Conservation (phyloP, 768 basidiomycete species). For the Leccinum imitatum region DNA sequence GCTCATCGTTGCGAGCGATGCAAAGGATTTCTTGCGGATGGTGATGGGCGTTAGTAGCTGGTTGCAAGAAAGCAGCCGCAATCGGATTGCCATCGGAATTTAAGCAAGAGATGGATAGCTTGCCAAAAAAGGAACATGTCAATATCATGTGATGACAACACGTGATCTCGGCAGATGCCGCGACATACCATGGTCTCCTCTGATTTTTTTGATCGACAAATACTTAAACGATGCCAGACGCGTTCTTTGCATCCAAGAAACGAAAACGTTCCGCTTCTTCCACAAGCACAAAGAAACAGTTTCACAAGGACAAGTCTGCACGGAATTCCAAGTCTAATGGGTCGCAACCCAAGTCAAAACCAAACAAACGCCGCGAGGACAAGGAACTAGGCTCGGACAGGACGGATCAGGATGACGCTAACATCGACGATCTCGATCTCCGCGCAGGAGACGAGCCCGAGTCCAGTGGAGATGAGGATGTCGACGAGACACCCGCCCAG, state of each 20-base stretch:
- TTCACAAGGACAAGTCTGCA: constrained; percentile 8
- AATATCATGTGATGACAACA: background rate
- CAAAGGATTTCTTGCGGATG: constrained; percentile 2
- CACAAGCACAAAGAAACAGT: constrained; percentile 29
- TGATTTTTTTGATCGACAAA: constrained; percentile 23
- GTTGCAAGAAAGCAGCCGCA: constrained; percentile 6
- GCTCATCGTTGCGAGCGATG: constrained; percentile 40
- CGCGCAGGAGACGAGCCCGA: constrained; percentile 54
- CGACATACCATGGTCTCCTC: background rate
- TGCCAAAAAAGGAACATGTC: background rate
- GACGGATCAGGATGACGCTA: constrained; percentile 50
- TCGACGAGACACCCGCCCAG: constrained; percentile 88
- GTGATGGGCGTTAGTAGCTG: background rate
- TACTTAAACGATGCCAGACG: constrained; percentile 59
- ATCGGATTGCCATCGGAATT: constrained; percentile 14
- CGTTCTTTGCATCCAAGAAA: constrained; percentile 75
- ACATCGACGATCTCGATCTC: constrained; percentile 76
- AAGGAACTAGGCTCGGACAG: constrained; percentile 70
- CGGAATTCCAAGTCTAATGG: constrained; percentile 26
- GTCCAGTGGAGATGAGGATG: constrained; percentile 79
- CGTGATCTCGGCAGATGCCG: constrained; percentile 19
- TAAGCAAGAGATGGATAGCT: background rate
- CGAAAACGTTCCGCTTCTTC: constrained; percentile 50
- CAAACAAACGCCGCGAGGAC: constrained; percentile 36
- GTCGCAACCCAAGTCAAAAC: constrained; percentile 16